A percentile compares a stretch with the other conserved stretches of the same genome.
Evolutionary conservation across 1,284 basidiomycete genomes (phyloP).

Genomic region (Ceratobasidium sp.): DNA sequence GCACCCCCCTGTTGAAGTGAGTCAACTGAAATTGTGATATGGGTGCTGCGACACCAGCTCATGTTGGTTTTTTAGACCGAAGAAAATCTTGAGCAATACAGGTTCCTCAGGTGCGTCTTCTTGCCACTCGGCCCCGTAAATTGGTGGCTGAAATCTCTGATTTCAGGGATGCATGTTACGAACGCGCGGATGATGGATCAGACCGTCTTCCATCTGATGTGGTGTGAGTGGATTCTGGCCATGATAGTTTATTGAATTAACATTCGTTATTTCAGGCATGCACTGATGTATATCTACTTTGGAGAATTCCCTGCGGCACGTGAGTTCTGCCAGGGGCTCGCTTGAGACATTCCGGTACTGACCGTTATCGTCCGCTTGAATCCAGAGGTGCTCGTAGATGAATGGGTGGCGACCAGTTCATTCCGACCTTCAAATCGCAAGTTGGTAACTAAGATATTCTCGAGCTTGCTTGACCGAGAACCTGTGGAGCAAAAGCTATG

Average conservation of each 20-base stretch:
- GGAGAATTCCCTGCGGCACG: constrained; percentile 45
- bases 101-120: constrained; percentile 39
- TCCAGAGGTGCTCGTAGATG: constrained; percentile 45
- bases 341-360: background rate
- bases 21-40: background rate
- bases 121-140: background rate
- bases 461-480: constrained; percentile 45
- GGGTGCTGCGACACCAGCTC: background rate
- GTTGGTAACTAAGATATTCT: constrained; percentile 47
- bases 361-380: too few species aligned
- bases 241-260: background rate
- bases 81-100: constrained; percentile 46
- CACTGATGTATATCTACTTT: constrained; percentile 46
- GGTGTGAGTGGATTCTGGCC: constrained; percentile 14
- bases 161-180: constrained; percentile 46
- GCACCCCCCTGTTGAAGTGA: constrained; percentile 45
- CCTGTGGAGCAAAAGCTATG: constrained; percentile 39
- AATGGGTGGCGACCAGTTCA: constrained; percentile 46
- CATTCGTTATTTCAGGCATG: constrained; percentile 13
- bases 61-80: constrained; percentile 35
- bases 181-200: constrained; percentile 45
- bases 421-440: constrained; percentile 46
- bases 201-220: constrained; percentile 46
- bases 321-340: constrained; percentile 2
- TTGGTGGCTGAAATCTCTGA: background rate